A percentile compares a stretch with the other conserved stretches of the same genome.
These are phyloP conservation scores for Phytophthora ramorum DNA, from an alignment of 352 stramenopile species.

Conservation along the genomic window DNA sequence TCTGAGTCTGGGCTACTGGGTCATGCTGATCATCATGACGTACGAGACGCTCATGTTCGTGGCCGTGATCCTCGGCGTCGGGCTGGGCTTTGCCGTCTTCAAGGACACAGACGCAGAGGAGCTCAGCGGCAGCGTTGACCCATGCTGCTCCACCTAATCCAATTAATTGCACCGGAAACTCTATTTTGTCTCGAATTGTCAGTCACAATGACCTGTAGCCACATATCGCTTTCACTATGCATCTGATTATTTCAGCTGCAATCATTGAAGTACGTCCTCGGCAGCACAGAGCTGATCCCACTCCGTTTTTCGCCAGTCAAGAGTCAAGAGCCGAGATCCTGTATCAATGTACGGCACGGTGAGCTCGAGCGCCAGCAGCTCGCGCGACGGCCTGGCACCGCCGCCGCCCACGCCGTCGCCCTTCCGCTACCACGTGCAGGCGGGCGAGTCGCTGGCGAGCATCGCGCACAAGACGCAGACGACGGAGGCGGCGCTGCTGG, in stretches of 20 bases:
- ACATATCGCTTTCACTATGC: background rate
- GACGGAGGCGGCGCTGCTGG: slow-evolving; percentile 56
- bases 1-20: slow-evolving; percentile 78
- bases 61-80: slow-evolving; percentile 74
- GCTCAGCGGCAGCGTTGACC: slow-evolving; percentile 75
- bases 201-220: background rate
- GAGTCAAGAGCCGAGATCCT: slow-evolving; percentile 13
- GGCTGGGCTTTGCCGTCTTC: slow-evolving; percentile 79
- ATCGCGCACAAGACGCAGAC: slow-evolving; percentile 76
- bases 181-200: slow-evolving; percentile 2
- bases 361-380: slow-evolving; percentile 33
- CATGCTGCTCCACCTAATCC: slow-evolving; percentile 77
- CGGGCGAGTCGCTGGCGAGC: slow-evolving; percentile 64
- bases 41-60: slow-evolving; percentile 87
- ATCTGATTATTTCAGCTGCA: slow-evolving; percentile 8
- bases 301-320: slow-evolving; percentile 24
- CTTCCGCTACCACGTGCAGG: slow-evolving; percentile 78
- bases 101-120: slow-evolving; percentile 82
- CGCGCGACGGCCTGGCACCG: slow-evolving; percentile 32
- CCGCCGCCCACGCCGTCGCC: slow-evolving; percentile 51
- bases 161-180: slow-evolving; percentile 7
- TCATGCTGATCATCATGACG: slow-evolving; percentile 90
- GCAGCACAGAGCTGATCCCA: slow-evolving; percentile 6
- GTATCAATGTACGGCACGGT: slow-evolving; percentile 62
- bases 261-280: slow-evolving; percentile 8